Evolutionary conservation across 768 basidiomycete genomes (phyloP), one percentile per base, ranked within the genome.

Genomic region (Dentipellis fragilis): DNA sequence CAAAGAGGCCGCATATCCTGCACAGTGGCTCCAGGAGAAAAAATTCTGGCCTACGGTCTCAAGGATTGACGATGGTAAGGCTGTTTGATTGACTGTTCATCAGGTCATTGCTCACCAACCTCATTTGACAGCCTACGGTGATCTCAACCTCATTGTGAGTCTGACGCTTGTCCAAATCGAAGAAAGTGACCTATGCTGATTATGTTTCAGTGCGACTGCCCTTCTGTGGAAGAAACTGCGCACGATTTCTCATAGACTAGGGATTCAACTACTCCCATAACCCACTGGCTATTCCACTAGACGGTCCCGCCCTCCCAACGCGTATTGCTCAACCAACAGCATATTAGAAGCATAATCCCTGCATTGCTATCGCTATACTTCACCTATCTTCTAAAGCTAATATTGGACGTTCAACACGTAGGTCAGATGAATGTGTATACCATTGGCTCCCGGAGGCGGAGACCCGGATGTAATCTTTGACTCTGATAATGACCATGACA

Each of bases 31-130:
- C 34, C 74, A 75, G 51, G 85, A 89, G 70, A 87, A 80, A 75
- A 99, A 99, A 72, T 95, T 97, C 73, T 99, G 96, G 96, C 95
- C 96, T 0, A 79, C 89, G 4, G 88, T 94, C 45, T 86, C 89
- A 4, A 79, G 95, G 49, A 80, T 99, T 52, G 94, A 97, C 65
- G 95, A 97, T 74, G 88, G 92, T 93, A 67, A 66, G 85, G 22
- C 36, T 48, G 48, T 59, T 17, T 12, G 37, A 49, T 12, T 6
- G 45, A n/a, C 10, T 49, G 3, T 14, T 17, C 45, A 23, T 35
- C n/a, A 37, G 16, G 21, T 17, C 55, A 36, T 57, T 14, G 56
- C 58, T 63, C 22, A 63, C 53, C n/a, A 11, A 51, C 37, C 29
- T 22, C 50, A 46, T 45, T 54, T 46, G 57, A 14, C 48, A 94